Percentiles rank a stretch among this genome's conserved stretches.
phyloP scores from a whole-genome alignment of 1,139 yeast species.

The Arxiozyma slooffiae region DNA sequence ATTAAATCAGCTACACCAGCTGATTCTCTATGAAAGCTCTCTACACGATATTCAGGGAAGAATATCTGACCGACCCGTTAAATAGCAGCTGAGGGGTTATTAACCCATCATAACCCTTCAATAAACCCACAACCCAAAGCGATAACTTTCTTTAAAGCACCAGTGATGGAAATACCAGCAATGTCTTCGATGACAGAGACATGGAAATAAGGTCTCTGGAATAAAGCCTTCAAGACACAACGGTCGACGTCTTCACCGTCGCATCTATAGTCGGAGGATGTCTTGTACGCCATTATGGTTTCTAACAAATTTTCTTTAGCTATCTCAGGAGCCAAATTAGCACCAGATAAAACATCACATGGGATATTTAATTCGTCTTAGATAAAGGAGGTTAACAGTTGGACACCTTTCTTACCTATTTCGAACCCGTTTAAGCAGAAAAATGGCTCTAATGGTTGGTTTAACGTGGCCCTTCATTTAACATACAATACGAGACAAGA shows the following conservation, averaged over 20 bases:
- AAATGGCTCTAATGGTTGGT: constrained; percentile 66
- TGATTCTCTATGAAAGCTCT: constrained; percentile 80
- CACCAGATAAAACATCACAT: constrained; percentile 93
- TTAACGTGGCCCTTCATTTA: constrained; percentile 68
- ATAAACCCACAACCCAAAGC: constrained; percentile 94
- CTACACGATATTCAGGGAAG: constrained; percentile 59
- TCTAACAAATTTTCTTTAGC: constrained; percentile 91
- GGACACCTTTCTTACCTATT: constrained; percentile 70
- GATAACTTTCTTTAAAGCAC: constrained; percentile 89
- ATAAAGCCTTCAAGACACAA: constrained; percentile 55
- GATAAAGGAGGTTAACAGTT: constrained; percentile 65
- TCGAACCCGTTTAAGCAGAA: constrained; percentile 91
- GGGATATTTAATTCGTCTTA: constrained; percentile 67
- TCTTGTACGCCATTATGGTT: constrained; percentile 81
- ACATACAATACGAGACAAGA: constrained; percentile 59
- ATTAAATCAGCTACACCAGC: constrained; percentile 97
- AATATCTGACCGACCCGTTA: constrained; percentile 79
- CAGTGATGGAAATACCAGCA: constrained; percentile 89
- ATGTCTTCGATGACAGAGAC: constrained; percentile 82
- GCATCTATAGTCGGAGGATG: constrained; percentile 60
- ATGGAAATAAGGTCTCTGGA: constrained; percentile 95
- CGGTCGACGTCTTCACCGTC: constrained; percentile 66
- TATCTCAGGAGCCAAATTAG: constrained; percentile 90
- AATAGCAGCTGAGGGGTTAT: constrained; percentile 91
- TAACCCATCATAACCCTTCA: constrained; percentile 97